Evolutionary conservation across 2,329 filamentous ascomycete species (phyloP), one percentile per base, ranked within the genome.

Genomic region (Aspergillus tubingensis): DNA sequence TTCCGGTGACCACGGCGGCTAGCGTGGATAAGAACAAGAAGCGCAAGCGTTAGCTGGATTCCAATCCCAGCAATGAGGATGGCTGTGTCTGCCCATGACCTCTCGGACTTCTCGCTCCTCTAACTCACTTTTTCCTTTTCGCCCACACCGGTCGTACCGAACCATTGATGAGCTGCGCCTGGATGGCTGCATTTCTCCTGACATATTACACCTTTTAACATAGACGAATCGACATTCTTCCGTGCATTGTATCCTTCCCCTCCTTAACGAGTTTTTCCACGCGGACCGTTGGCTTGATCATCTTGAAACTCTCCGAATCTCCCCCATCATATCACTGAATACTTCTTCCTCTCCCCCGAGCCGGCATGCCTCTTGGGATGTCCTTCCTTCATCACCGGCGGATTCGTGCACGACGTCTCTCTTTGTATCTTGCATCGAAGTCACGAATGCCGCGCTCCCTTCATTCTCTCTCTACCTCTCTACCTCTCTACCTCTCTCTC

Each of bases 11-110:
- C 21, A 69, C 72, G 23, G 67, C 70, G 41, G 73, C 73, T 15
- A 17, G 27, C 11, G 76, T 76, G 44, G 85, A 88, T 66, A 88
- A 88, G 79, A 86, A 80, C 73, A 89, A 89, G 82, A 90, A 90
- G 79, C 83, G 87, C 71, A 90, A 90, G 81, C 82, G 86, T 71
- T 88, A 74, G 67, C 10, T 43, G n/a, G 36, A 39, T 13, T 32
- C 47, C 32, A 43, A n/a, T 23, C 27, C 47, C 7, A 21, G 25
- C 30, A 43, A 47, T 51, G 27, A 55, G 23, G 32, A 56, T 27
- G 21, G 39, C 51, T 44, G 27, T 17, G 27, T 19, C 54, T 32
- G 27, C 27, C 27, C 27, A 30, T 30, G 27, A 30, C 27, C 10
- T 8, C 25, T 27, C 25, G 25, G 25, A 27, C 2, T 7, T 27